phyloP scores from a whole-genome alignment of 495 filamentous ascomycete genomes.

The Aspergillus baeticus region DNA sequence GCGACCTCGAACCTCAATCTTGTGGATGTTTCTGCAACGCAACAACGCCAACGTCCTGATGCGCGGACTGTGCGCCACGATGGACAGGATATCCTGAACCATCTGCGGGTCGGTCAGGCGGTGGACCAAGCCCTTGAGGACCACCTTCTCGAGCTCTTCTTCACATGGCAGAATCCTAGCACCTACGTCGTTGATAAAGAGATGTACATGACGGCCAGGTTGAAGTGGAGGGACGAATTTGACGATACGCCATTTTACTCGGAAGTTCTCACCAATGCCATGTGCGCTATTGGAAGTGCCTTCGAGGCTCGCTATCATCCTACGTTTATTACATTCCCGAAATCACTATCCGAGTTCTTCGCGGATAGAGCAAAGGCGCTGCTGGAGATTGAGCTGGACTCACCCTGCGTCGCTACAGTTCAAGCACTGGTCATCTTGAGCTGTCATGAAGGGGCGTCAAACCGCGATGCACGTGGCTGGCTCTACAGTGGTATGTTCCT shows the following conservation, averaged over 20 bases:
- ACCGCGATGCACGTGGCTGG: constrained; percentile 51
- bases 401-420: constrained; percentile 49
- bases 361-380: constrained; percentile 49
- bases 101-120: constrained; percentile 41
- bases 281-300: constrained; percentile 50
- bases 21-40: constrained; percentile 44
- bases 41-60: constrained; percentile 52
- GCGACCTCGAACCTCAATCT: constrained; percentile 50
- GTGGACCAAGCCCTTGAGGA: constrained; percentile 44
- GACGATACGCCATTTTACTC: constrained; percentile 50
- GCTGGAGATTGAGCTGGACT: constrained; percentile 49
- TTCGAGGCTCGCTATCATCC: constrained; percentile 49
- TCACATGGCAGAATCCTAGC: constrained; percentile 52
- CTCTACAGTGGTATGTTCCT: constrained; percentile 47
- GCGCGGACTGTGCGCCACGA: constrained; percentile 46
- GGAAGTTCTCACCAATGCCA: constrained; percentile 49
- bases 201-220: constrained; percentile 44
- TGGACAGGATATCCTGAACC: constrained; percentile 46
- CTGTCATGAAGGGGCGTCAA: constrained; percentile 45
- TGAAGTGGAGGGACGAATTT: constrained; percentile 41
- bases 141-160: constrained; percentile 49
- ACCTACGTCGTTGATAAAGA: constrained; percentile 50
- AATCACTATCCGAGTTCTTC: constrained; percentile 49
- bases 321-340: constrained; percentile 47
- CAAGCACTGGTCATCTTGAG: constrained; percentile 50